Percentiles rank a stretch among this genome's conserved stretches.
Evolutionary conservation across 768 basidiomycete species (phyloP).

Genomic region (Mycena rebaudengoi): DNA sequence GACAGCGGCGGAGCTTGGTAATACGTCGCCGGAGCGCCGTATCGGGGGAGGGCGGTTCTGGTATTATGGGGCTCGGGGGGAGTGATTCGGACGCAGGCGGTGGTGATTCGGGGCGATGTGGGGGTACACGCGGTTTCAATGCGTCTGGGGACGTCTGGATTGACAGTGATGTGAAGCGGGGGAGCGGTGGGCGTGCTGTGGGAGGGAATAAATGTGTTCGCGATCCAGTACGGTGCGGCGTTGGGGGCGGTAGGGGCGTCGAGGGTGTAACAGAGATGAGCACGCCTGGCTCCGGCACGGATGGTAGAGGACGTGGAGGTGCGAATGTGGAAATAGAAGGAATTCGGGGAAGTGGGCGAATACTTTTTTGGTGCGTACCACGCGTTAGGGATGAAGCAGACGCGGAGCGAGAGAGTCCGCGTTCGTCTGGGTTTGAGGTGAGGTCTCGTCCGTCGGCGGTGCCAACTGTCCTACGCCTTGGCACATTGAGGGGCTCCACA

Average conservation of each 20-base stretch:
- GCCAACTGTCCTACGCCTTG: neutral
- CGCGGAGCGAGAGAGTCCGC: neutral
- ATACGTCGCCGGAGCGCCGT: constrained; percentile 39
- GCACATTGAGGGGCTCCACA: constrained; percentile 13
- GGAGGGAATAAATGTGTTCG: constrained; percentile 1
- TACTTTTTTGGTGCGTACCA: constrained; percentile 10
- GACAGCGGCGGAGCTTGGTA: constrained; percentile 42
- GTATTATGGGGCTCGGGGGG: constrained; percentile 7
- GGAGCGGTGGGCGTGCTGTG: neutral
- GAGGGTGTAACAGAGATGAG: constrained; percentile 15
- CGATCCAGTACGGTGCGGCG: neutral
- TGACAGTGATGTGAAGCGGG: constrained; percentile 20
- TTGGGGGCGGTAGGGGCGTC: neutral
- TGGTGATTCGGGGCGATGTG: constrained; percentile 10
- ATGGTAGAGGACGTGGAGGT: constrained; percentile 22
- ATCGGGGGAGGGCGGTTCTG: constrained; percentile 34
- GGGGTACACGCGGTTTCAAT: neutral
- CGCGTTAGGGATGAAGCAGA: constrained; percentile 5
- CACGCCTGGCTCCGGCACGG: constrained; percentile 10
- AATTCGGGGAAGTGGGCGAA: constrained; percentile 22
- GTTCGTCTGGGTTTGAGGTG: neutral
- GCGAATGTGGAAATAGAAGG: constrained; percentile 7
- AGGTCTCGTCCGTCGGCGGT: neutral
- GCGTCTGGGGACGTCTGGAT: constrained; percentile 23
- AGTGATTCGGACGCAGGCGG: constrained; percentile 1